Evolutionary conservation across 257 asterid species (phyloP).

Genomic region (Rauvolfia tetraphylla): DNA sequence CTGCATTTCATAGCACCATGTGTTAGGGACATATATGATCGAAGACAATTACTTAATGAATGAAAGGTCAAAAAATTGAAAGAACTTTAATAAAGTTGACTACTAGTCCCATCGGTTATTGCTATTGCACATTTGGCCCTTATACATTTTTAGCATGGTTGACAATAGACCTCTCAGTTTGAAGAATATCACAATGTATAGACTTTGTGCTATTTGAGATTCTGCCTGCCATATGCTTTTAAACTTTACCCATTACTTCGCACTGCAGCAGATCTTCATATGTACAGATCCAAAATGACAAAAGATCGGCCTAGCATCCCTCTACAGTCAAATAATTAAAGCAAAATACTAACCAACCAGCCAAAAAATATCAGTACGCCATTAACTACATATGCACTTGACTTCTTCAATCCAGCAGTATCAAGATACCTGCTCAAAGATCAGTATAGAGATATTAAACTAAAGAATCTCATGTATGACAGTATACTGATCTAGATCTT

Average conservation of each 20-base stretch:
- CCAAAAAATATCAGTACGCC: slow-evolving; percentile 77
- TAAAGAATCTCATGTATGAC: neutral
- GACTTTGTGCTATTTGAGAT: neutral
- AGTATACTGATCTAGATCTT: neutral
- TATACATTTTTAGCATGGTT: neutral
- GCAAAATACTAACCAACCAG: slow-evolving; percentile 69
- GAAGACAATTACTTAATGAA: neutral
- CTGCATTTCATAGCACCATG: slow-evolving; percentile 47
- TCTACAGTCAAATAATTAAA: neutral
- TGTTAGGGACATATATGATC: neutral
- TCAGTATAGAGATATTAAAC: slow-evolving; percentile 25
- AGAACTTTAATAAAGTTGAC: neutral
- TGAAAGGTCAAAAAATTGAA: neutral
- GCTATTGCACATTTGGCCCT: neutral
- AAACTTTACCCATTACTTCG: neutral
- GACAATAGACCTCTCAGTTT: neutral
- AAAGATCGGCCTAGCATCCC: neutral
- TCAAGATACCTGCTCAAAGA: slow-evolving; percentile 75
- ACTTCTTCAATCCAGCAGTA: slow-evolving; percentile 79
- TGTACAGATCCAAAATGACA: neutral
- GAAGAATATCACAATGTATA: neutral
- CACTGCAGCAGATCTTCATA: neutral
- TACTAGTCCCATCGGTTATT: neutral
- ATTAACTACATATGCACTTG: slow-evolving; percentile 64
- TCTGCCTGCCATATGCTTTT: neutral